Evolutionary conservation across 1,139 yeast species (phyloP), one percentile per base, ranked within the genome.

Genomic region (Yamadazyma spencermartinsiae): DNA sequence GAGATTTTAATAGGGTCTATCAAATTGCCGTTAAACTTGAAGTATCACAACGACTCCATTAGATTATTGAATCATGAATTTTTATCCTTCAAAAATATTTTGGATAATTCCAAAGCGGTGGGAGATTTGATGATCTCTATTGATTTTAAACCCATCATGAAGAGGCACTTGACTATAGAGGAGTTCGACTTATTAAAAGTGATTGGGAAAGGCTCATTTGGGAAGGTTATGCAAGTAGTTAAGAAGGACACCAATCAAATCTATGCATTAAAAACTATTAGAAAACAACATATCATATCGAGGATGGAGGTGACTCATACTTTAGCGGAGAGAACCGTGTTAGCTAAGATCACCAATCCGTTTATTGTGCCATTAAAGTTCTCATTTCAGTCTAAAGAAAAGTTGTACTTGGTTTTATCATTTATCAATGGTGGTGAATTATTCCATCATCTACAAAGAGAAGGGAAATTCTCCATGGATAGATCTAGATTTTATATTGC

Each of bases 361-460:
- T 94, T 94, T 60, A 88, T 92, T 58, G 98, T 92, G n/a, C 98
- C 98, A 7, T 72, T 92, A 49, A 92, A 92, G 65, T 92, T 92
- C 63, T 85, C 95, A 17, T 92, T 94, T 73, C 98, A 92, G 65
- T 80, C 90, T n/a, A 92, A 92, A 10, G 98, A 90, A 56, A 94
- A 94, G 58, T 68, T 92, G 29, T 92, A 92, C 55, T 68, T 92
- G 34, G 98, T 92, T 4, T 69, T 94, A 35, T 88, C 96, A 19
- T 94, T 90, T 58, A 88, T 92, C 49, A 92, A 92, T 58, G 99
- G 99, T 42, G 99, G 99, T 37, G 99, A 92, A 62, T 72, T 92
- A 48, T 94, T 92, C 63, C 92, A 87, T 68, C 98, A 92, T 64
- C 73, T 92, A 50, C 98, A 90, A 63, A 79, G 84, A 50, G 95